Conservation (phyloP, 345 rosid species). For the Eucalyptus sp. region DNA sequence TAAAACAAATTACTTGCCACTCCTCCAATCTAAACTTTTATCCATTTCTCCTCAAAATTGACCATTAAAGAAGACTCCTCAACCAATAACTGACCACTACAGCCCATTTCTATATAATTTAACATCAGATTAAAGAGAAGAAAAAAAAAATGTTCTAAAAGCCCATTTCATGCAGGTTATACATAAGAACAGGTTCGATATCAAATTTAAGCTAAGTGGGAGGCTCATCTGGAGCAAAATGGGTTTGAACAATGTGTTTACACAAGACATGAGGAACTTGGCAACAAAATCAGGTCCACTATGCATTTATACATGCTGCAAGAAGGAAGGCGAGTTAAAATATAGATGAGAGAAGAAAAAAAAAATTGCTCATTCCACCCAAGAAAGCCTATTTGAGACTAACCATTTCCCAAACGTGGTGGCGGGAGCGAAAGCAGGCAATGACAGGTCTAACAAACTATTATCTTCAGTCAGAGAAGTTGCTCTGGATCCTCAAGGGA, state of each 20-base stretch:
- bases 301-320: background rate
- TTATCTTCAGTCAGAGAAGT: background rate
- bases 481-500: background rate
- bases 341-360: background rate
- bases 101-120: background rate
- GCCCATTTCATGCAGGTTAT: background rate
- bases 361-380: background rate
- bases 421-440: background rate
- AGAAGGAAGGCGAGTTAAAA: background rate
- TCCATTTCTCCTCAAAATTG: background rate
- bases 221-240: background rate
- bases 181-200: background rate
- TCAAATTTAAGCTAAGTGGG: background rate
- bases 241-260: background rate
- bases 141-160: background rate
- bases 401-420: background rate
- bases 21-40: background rate
- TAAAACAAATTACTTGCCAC: background rate
- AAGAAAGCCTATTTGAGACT: background rate
- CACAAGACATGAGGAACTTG: background rate
- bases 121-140: background rate
- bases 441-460: background rate
- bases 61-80: background rate
- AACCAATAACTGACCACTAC: background rate
- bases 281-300: background rate